Evolutionary conservation across 2,329 filamentous ascomycete species (phyloP).

Genomic region (Penicillium sp.): DNA sequence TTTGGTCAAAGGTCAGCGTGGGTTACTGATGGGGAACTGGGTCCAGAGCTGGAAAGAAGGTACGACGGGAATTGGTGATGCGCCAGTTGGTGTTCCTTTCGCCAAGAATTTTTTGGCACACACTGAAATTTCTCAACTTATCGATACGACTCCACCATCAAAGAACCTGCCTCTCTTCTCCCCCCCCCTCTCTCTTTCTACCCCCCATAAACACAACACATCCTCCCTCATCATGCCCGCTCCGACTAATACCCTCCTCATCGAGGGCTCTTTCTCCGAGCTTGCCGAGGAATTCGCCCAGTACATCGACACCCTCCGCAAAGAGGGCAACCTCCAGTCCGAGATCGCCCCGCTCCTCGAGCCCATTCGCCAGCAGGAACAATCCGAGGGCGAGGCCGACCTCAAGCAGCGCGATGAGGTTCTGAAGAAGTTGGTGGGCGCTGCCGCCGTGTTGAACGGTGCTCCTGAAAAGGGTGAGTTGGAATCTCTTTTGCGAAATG

Average conservation of each 20-base stretch:
- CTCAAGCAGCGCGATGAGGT: slow-evolving; percentile 68
- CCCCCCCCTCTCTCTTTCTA: slow-evolving; percentile 14
- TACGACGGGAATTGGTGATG: not conserved
- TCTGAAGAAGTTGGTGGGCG: slow-evolving; percentile 80
- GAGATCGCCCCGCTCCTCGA: slow-evolving; percentile 66
- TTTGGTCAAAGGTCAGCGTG: no score
- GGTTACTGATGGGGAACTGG: no score
- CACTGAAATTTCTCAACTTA: slow-evolving; percentile 39
- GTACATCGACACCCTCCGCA: slow-evolving; percentile 79
- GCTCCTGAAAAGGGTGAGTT: slow-evolving; percentile 74
- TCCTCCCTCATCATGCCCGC: slow-evolving; percentile 47
- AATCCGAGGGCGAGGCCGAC: slow-evolving; percentile 49
- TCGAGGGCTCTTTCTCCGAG: slow-evolving; percentile 92
- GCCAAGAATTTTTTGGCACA: slow-evolving; percentile 38
- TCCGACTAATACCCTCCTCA: slow-evolving; percentile 57
- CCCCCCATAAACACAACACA: slow-evolving; percentile 8
- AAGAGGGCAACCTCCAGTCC: slow-evolving; percentile 52
- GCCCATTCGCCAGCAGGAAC: slow-evolving; percentile 49
- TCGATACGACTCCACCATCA: slow-evolving; percentile 33
- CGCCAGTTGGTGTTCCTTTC: slow-evolving; percentile 18
- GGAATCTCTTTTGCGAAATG: not conserved
- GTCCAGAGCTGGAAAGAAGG: no score
- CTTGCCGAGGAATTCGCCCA: slow-evolving; percentile 90
- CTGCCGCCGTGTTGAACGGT: slow-evolving; percentile 68
- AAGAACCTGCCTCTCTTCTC: slow-evolving; percentile 16